phyloP scores from a whole-genome alignment of 768 basidiomycete genomes.

The Calocera cornea region DNA sequence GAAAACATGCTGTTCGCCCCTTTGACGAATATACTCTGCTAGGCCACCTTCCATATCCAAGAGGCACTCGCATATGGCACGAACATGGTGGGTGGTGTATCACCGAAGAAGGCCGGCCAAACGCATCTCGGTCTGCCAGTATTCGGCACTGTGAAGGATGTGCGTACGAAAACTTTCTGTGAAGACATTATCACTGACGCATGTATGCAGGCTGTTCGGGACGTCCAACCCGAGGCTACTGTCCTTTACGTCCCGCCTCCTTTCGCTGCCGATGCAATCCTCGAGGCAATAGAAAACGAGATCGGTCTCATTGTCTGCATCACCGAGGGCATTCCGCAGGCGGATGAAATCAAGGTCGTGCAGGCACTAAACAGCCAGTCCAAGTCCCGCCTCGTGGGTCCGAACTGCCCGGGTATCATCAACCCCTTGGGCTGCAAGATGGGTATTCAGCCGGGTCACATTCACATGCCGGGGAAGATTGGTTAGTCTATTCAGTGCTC shows the following conservation, averaged over 20 bases:
- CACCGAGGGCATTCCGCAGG: slow-evolving; percentile 96
- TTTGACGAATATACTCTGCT: background rate
- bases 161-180: slow-evolving; percentile 26
- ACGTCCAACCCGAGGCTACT: slow-evolving; percentile 80
- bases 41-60: slow-evolving; percentile 92
- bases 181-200: background rate
- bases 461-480: slow-evolving; percentile 92
- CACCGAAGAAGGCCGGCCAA: slow-evolving; percentile 90
- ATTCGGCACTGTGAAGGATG: slow-evolving; percentile 84
- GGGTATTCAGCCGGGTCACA: slow-evolving; percentile 96
- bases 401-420: slow-evolving; percentile 97
- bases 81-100: slow-evolving; percentile 95
- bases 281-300: slow-evolving; percentile 97
- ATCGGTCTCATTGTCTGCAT: slow-evolving; percentile 96
- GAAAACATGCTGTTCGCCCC: background rate
- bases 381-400: slow-evolving; percentile 89
- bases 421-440: slow-evolving; percentile 97
- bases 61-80: slow-evolving; percentile 93
- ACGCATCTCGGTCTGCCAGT: slow-evolving; percentile 91
- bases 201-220: slow-evolving; percentile 58
- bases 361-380: slow-evolving; percentile 90
- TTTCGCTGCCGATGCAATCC: slow-evolving; percentile 86
- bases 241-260: slow-evolving; percentile 98
- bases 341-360: slow-evolving; percentile 94
- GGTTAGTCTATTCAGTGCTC: slow-evolving; percentile 36